Base-by-base conservation (phyloP, 2,329 filamentous ascomycete species). In the Aureobasidium sp. region DNA sequence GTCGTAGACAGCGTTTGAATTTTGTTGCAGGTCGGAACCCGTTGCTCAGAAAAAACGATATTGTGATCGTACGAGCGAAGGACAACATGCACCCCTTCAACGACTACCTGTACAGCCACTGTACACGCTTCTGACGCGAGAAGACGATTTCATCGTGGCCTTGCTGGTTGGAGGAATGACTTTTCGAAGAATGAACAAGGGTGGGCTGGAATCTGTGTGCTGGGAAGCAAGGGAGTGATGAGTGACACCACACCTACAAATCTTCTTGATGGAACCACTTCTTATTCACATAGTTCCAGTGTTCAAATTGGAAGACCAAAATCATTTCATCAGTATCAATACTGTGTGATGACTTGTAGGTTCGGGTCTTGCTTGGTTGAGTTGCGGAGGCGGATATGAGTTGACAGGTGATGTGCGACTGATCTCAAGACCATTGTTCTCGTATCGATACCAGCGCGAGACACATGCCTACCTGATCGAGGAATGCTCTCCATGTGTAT, bases 121-220 rank as follows among this genome's bases (percentile, higher is more conserved):
- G 2, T 17, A 61, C 48, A 53, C 58, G 58, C 24, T 45, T 29
- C 31, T 47, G 39, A 61, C 58, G 40, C 58, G 48, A 35, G 19
- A 37, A 45, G 47, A 47, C 58, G 37, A 52, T 53, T 47, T 1
- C 35, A 49, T 49, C 45, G 15, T 49, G 45, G 29, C 57, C 56
- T 49, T 60, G 44, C 37, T 39, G 31, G 44, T 9, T 50, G 35
- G 31, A 60, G 57, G 57, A 50, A 60, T 60, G 57, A 37, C 27
- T 50, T 22, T 33, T 50, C 22, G 57, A 60, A 60, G 45, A 60
- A 60, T 60, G 57, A 9, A 60, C 14, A 42, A 39, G 54, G 54
- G 53, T 47, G 44, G 57, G 45, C 44, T 50, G 57, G 57, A 50
- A 49, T 60, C 35, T 24, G 33, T n/a, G 22, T 50, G 45, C 24